Evolutionary conservation across 805 yeast species (phyloP).

Genomic region (Suhomyces canberraensis): DNA sequence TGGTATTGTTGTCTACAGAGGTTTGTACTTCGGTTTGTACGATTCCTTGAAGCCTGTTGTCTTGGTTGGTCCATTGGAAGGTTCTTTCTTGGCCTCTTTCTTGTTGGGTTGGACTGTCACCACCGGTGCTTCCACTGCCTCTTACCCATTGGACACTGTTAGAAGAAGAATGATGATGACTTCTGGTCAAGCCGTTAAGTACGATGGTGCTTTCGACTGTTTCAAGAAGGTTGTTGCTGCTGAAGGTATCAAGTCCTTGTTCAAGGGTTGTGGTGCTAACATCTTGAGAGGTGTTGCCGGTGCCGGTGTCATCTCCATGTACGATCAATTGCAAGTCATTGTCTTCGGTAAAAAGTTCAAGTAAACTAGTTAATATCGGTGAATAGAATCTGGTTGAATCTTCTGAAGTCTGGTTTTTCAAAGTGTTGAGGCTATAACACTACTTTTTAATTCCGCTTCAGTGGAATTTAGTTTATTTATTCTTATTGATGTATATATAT

Average conservation of each 20-base stretch:
- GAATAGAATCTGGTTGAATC: slow-evolving; percentile 2
- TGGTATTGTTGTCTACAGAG: slow-evolving; percentile 98
- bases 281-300: slow-evolving; percentile 99
- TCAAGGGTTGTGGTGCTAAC: slow-evolving; percentile 99
- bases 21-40: slow-evolving; percentile 96
- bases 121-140: slow-evolving; percentile 97
- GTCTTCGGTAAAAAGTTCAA: slow-evolving; percentile 94
- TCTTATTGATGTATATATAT: slow-evolving; percentile 4
- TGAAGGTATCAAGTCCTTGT: slow-evolving; percentile 89
- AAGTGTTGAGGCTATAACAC: not conserved
- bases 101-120: slow-evolving; percentile 96
- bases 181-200: slow-evolving; percentile 97
- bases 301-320: slow-evolving; percentile 98
- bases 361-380: slow-evolving; percentile 29
- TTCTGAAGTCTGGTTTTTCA: not conserved
- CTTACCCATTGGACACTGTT: slow-evolving; percentile 98
- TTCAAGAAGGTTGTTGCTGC: slow-evolving; percentile 89
- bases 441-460: not conserved
- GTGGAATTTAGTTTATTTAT: slow-evolving; percentile 1
- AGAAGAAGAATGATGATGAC: slow-evolving; percentile 99
- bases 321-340: slow-evolving; percentile 95
- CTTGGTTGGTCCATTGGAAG: slow-evolving; percentile 91
- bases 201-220: slow-evolving; percentile 93
- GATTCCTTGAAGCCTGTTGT: slow-evolving; percentile 95
- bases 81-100: slow-evolving; percentile 94